Evolutionary conservation across 139 green algal species (phyloP), one percentile per base, ranked within the genome.

Genomic region (Pseudopediastrum boryanum): DNA sequence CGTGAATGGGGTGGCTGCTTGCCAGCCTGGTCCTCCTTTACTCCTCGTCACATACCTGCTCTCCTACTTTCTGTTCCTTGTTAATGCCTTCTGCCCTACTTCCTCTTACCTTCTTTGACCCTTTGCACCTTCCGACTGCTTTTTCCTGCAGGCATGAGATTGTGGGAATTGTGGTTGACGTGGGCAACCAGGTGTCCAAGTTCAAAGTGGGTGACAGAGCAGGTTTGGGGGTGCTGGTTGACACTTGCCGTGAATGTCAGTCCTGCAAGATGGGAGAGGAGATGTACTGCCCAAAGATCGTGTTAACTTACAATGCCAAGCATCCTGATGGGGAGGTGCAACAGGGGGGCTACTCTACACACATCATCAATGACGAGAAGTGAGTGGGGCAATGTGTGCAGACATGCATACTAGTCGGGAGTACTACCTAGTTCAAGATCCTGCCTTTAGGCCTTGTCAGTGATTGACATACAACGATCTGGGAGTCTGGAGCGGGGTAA

Each of bases 201-300:
- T 95, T 96, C 85, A 91, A 94, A 85, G 76, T 87, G 2, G 94
- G 94, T 43, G 87, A 98, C 80, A 70, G 81, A 1, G 94, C 81
- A 0, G 94, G 87, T 23, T 85, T 98, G 27, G 94, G 94, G 41
- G 93, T 88, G 84, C 88, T 95, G 75, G 88, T 97, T 10, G 75
- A 89, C 77, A 81, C 77, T n/a, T 97, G 92, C 88, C 52, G 68
- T 43, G 80, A 86, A 62, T 91, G 82, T 76, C 38, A 42, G 4
- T 13, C 46, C 38, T 89, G 85, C 79, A 31, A 41, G 48, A 38
- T 54, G 31, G 41, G 67, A 2, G 81, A 89, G 10, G 69, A 89
- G 80, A 85, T 88, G 70, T 88, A 84, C 79, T 88, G 82, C 77
- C 8, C 10, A n/a, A 81, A 85, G 59, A 35, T 83, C 21, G 72